Evolutionary conservation across 495 filamentous ascomycete genomes (phyloP).

Genomic region (Neurospora sp.): DNA sequence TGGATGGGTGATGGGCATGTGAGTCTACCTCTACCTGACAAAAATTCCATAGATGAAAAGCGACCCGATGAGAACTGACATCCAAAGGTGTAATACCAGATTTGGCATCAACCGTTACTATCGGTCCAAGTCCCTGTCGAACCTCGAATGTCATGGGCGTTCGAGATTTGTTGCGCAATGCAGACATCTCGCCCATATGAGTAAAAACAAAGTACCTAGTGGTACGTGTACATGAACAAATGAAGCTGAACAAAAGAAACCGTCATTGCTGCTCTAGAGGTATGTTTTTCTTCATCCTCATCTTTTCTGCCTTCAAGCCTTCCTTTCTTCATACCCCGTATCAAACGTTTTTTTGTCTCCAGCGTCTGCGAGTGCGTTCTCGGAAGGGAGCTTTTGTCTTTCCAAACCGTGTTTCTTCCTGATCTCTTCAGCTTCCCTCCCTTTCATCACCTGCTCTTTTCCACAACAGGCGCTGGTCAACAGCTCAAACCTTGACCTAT

Average conservation of each 20-base stretch:
- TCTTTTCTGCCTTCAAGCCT: neutral
- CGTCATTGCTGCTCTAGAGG: neutral
- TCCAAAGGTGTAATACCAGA: too few species aligned
- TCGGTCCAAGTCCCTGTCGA: too few species aligned
- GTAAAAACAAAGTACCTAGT: neutral
- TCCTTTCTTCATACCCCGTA: neutral
- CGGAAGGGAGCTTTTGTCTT: neutral
- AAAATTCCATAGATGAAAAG: too few species aligned
- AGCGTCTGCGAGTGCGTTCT: neutral
- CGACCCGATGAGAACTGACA: neutral
- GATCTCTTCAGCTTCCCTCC: too few species aligned
- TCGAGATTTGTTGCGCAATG: neutral
- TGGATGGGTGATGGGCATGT: neutral
- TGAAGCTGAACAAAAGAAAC: neutral
- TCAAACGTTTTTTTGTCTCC: neutral
- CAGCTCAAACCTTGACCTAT: neutral
- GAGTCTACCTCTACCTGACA: neutral
- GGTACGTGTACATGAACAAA: neutral
- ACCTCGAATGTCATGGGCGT: neutral
- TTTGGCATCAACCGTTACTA: too few species aligned
- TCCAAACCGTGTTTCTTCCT: neutral
- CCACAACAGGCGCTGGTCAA: neutral
- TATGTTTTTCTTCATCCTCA: neutral
- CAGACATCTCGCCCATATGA: neutral
- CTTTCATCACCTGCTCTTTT: neutral